phyloP scores from a whole-genome alignment of 768 basidiomycete species.

The Lentinula guzmanii region DNA sequence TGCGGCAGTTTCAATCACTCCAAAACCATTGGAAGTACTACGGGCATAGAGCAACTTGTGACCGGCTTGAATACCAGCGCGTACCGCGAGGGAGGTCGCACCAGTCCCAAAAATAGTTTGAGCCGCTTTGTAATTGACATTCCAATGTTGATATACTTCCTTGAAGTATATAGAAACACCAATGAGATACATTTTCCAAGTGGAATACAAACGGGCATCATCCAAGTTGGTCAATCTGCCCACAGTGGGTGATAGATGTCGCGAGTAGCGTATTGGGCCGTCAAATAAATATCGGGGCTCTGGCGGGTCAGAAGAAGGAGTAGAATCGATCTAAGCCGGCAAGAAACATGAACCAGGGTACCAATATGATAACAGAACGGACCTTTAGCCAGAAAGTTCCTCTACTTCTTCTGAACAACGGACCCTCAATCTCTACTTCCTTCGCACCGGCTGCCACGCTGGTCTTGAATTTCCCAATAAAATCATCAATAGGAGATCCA shows the following conservation, averaged over 20 bases:
- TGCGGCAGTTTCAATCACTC: constrained; percentile 40
- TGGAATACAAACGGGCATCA: constrained; percentile 62
- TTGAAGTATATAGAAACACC: constrained; percentile 56
- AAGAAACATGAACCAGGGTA: not conserved
- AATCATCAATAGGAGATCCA: constrained; percentile 50
- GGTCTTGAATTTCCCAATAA: constrained; percentile 57
- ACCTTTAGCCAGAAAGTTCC: constrained; percentile 75
- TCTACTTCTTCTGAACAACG: constrained; percentile 37
- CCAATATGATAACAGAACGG: constrained; percentile 5
- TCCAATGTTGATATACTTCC: constrained; percentile 61
- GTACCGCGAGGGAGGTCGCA: constrained; percentile 54
- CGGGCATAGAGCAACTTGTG: constrained; percentile 74
- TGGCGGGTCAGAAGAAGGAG: constrained; percentile 36
- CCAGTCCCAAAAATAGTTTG: constrained; percentile 59
- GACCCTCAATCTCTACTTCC: constrained; percentile 55
- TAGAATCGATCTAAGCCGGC: constrained; percentile 49
- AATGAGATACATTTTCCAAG: constrained; percentile 71
- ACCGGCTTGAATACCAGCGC: constrained; percentile 66
- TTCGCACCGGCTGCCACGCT: constrained; percentile 51
- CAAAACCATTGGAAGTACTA: constrained; percentile 55
- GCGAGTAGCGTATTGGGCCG: constrained; percentile 67
- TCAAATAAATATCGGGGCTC: constrained; percentile 59
- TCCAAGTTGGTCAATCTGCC: constrained; percentile 58
- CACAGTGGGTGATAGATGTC: constrained; percentile 65
- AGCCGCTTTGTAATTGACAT: constrained; percentile 59